phyloP scores from a whole-genome alignment of 495 filamentous ascomycete species.

The Immersiella caudata region DNA sequence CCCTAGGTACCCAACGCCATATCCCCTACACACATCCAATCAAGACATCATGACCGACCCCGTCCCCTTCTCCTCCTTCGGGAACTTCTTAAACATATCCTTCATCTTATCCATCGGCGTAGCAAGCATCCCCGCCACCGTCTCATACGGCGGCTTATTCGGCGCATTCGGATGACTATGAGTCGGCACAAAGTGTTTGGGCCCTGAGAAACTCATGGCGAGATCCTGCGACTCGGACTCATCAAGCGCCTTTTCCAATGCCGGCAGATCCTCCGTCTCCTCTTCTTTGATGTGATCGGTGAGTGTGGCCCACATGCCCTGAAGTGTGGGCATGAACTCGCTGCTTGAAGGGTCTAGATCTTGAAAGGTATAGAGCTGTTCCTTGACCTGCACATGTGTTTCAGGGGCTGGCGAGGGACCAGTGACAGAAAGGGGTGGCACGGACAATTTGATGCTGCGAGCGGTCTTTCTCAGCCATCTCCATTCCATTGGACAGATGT shows the following conservation, averaged over 20 bases:
- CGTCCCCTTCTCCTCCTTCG: constrained; percentile 26
- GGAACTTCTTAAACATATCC: constrained; percentile 55
- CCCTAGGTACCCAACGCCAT: not conserved
- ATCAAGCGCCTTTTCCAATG: constrained; percentile 53
- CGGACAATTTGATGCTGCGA: constrained; percentile 57
- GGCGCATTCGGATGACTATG: constrained; percentile 58
- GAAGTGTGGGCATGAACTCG: constrained; percentile 55
- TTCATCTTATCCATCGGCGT: constrained; percentile 55
- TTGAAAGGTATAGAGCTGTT: constrained; percentile 64
- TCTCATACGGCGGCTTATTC: constrained; percentile 56
- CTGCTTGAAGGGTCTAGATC: constrained; percentile 49
- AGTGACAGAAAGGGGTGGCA: no score
- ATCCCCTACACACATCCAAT: not conserved
- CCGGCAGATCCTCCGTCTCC: constrained; percentile 58
- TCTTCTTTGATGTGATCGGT: constrained; percentile 64
- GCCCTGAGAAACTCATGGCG: constrained; percentile 57
- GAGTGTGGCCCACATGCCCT: constrained; percentile 56
- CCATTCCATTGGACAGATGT: constrained; percentile 51
- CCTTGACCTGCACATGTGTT: constrained; percentile 69
- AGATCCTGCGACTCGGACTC: constrained; percentile 44
- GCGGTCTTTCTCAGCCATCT: constrained; percentile 62
- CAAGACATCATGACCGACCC: not conserved
- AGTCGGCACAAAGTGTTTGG: constrained; percentile 65
- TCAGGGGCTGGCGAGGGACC: not conserved
- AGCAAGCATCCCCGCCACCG: constrained; percentile 49